Base-by-base conservation (phyloP, 2,329 filamentous ascomycete species). In the Cladosporium sp. region DNA sequence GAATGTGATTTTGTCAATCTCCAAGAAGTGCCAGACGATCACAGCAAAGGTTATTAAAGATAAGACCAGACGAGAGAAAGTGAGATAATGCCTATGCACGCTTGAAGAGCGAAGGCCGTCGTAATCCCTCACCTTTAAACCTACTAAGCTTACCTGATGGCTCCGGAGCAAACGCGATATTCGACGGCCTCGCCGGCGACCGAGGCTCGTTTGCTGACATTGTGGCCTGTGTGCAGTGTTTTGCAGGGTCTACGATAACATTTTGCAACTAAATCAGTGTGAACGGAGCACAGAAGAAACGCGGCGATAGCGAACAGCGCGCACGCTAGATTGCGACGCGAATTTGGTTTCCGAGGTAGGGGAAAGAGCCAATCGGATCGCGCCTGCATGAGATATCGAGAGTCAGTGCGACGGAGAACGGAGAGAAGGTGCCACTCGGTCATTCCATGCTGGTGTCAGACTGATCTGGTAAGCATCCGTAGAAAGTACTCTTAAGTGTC, bases 401-500 rank as follows among this genome's bases (percentile, higher is more conserved):
- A 18, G 59, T 62, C 59, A 52, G 59, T 62, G 59, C 47, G 21
- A 52, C 36, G 59, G 59, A 38, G n/a, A 18, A 47, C 41, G 41
- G 41, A 21, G n/a, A 47, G n/a, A 47, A 47, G 41, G 65, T 69
- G 58, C 69, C 71, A 71, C 41, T 70, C 65, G 8, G 71, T 69
- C 28, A 66, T 68, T 14, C 69, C 59, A 65, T 70, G 70, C 63
- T 71, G 70, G 34, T 62, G 61, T 21, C 68, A 60, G 47, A 66
- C 51, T 12, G 36, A 59, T 59, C 38, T 30, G 36, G 57, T 24
- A 59, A 44, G 36, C 57, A 59, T 47, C 57, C 57, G 34, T 47
- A 18, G 34, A 47, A 41, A 59, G 24, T 59, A 59, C 57, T 30
- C 36, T 59, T 59, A 59, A 59, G 57, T 24, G 38, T 44, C 57